Evolutionary conservation across 1,284 basidiomycete species (phyloP), one percentile per base, ranked within the genome.

Genomic region (Cystobasidiaceae sp.): DNA sequence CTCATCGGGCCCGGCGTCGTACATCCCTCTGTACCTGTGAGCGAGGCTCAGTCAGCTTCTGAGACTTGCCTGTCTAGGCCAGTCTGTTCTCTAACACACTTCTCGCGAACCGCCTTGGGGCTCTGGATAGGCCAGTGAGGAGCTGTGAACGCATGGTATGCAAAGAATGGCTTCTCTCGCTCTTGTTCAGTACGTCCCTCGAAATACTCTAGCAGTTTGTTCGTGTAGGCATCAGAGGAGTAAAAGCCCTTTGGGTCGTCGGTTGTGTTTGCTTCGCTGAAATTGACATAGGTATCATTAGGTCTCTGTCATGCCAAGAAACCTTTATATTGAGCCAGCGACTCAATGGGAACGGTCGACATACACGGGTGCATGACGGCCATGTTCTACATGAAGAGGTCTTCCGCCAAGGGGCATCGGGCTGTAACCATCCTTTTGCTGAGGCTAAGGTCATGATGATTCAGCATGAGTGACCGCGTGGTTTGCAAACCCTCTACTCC

Each of bases 71-170:
- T n/a, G 37, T n/a, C 11, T 39, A n/a, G 37, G 11, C 11, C n/a
- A 11, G n/a, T 39, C n/a, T 39, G 11, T 11, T 11, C 11, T 39
- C 11, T n/a, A n/a, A 39, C 37, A 11, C n/a, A 71, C 52, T 69
- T 67, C 39, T 56, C 71, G 0, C 69, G 60, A 19, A 68, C 19
- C n/a, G 33, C 54, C 9, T 62, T 61, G 27, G 67, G 66, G 19
- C 70, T 61, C 46, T 71, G 70, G 19, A 69, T 55, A 3, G 70
- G 70, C 45, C 45, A 48, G 21, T 48, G 45, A 17, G 45, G 45
- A 8, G 70, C 70, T 17, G 66, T 71, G 62, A 67, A 71, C 28
- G 70, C 41, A 19, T 70, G 50, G 34, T 69, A 71, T 11, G 70
- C 69, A 39, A 70, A 69, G 41, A 71, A 70, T 17, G 70, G 71